Evolutionary conservation across 768 basidiomycete species (phyloP), one percentile per base, ranked within the genome.

Genomic region (Rhodocollybia butyracea): DNA sequence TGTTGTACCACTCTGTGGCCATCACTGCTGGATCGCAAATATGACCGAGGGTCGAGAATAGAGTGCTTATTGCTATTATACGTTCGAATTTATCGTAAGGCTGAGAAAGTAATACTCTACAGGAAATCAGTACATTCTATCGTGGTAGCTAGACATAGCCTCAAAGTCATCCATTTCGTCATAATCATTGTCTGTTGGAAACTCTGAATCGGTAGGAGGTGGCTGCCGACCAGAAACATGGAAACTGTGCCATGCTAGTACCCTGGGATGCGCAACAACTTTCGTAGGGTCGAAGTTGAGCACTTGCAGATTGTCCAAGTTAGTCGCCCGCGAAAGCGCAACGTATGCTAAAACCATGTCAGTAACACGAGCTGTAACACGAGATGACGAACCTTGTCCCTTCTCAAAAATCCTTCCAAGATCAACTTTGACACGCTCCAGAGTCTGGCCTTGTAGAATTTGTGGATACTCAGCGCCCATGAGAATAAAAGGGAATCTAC

Each of bases 371-470:
- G 32, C 61, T 27, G 51, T 30, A 26, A 3, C 17, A 46, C 30
- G 10, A 53, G 3, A 7, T 17, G 34, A 22, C 65, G 48, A 46
- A 85, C 88, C 87, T 83, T 91, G 85, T 4, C 88, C 88, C 56
- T 81, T 86, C 66, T 89, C 94, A 70, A 96, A 96, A 1, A 83
- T 87, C 39, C 80, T 77, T 57, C 73, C 66, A 26, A 95, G 77
- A 63, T 94, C 85, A 3, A 94, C 88, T 57, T 85, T 88, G 55
- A 94, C 91, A 46, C 91, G 77, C 48, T 91, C 83, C 41, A 96
- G 71, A 0, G 94, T 95, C 68, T 94, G 93, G 0, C 94, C 94
- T 66, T 96, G 94, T 4, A n/a, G n/a, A 87, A 88, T 65, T 95
- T 95, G 70, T 94, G 91, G 31, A 94, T 84, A 46, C 86, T 88